Base-by-base conservation (phyloP, 169 alveolate species). In the Cryptosporidium andersoni region DNA sequence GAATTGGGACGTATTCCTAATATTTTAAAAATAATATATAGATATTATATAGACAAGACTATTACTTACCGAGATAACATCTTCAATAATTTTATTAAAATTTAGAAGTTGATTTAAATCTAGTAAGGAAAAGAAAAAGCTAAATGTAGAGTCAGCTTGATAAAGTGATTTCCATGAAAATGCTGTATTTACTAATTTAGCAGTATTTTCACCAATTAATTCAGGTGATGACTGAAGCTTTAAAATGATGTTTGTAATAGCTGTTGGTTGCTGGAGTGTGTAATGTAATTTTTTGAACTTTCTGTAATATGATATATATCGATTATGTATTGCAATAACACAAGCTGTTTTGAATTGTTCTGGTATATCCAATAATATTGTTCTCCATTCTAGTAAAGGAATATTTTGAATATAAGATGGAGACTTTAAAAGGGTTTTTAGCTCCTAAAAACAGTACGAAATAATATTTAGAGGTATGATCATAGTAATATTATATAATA, bases 121-220 rank as follows among this genome's bases (percentile, higher is more conserved):
- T 58, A 74, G 60, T 5, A 74, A 58, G 2, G 85, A 74, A 58
- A 74, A 74, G 52, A 58, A 74, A 47, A 58, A 74, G 9, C 74
- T 74, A 36, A 74, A 74, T 11, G 85, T 74, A 1, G 85, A 48
- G 48, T 74, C 85, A 9, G 85, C 85, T 55, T 74, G 85, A 12
- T 74, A 74, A 11, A 74, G 52, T 9, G 85, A 74, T 36, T 74
- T 74, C 85, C 85, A 74, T 16, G 85, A 74, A 62, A 74, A 74
- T n/a, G 53, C 37, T 12, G 68, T 74, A 3, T 55, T 1, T 6
- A 43, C 37, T 12, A 68, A 47, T 43, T 58, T 74, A 25, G 66
- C 85, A 16, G 85, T 68, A 45, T 16, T 49, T 25, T 74, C 85
- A 7, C 85, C 85, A 45, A 74, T 74, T 7, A 74, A 42, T 43